Base-by-base conservation (phyloP, 1,139 yeast genomes). In the Hyphopichia khmerensis region DNA sequence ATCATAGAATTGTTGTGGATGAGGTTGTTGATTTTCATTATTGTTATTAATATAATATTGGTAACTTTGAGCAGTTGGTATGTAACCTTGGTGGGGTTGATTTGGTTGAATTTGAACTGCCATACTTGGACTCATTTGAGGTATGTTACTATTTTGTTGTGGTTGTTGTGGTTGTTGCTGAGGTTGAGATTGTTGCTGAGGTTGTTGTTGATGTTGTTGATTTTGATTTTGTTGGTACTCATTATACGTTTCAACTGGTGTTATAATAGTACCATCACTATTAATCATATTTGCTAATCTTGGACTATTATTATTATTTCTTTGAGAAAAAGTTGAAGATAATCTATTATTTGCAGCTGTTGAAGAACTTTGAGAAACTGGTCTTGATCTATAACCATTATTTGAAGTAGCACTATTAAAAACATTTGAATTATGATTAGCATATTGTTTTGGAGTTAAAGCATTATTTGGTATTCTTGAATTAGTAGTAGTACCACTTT, bases 201-300 rank as follows among this genome's bases (percentile, higher is more conserved):
- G 51, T 42, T 21, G 46, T 24, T 19, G 45, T 33, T 21, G 48
- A 41, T 31, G 47, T 26, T 46, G 39, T 30, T 43, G 41, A 31
- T 36, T 43, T 17, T 35, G 35, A 16, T n/a, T 34, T n/a, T 14
- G 38, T 8, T 40, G 43, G 21, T 46, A 48, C 17, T 53, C 51
- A 5, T 52, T 60, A 44, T 46, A 42, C 1, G 72, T 59, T 14
- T 69, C 77, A 14, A 70, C 65, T 0, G 78, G 76, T 1, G 78
- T 69, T 26, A 72, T 68, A 10, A 71, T 67, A 2, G 79, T 73
- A 2, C 78, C 78, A 48, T 73, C 79, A 50, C 77, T 71, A 46
- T 73, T 73, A 39, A 73, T 72, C 68, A 72, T 65, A 48, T 72
- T 73, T 32, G 69, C 55, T 40, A 72, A 57, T 44, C 69, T 61